Percentiles rank a stretch among this genome's conserved stretches.
phyloP scores from a whole-genome alignment of 2,329 filamentous ascomycete species.

The Madurella fahalii region DNA sequence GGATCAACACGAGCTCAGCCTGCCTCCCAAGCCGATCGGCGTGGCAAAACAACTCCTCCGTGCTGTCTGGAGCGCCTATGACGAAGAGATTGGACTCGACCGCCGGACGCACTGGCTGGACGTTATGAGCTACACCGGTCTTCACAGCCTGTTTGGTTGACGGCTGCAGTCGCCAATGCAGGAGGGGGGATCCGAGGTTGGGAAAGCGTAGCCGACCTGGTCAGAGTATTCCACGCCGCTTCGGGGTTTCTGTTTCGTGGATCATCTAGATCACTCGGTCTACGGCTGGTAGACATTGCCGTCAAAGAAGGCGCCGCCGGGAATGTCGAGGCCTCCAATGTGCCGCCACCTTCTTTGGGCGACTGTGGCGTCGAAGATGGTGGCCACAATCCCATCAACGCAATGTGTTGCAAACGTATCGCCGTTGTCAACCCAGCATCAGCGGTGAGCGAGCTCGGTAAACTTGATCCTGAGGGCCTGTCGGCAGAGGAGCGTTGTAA shows the following conservation, averaged over 20 bases:
- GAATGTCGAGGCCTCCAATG: constrained; percentile 46
- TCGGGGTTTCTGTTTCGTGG: constrained; percentile 45
- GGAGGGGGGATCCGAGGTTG: not conserved
- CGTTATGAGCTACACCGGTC: constrained; percentile 34
- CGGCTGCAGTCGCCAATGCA: not conserved
- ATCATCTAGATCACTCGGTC: constrained; percentile 48
- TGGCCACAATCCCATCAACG: constrained; percentile 47
- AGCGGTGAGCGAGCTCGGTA: constrained; percentile 42
- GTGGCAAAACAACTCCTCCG: constrained; percentile 41
- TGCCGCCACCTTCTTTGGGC: constrained; percentile 47
- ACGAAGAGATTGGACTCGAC: constrained; percentile 33
- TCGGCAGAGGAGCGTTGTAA: constrained; percentile 44
- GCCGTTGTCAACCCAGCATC: constrained; percentile 51
- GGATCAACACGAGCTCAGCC: constrained; percentile 35
- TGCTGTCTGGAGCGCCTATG: constrained; percentile 41
- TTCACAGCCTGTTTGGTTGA: constrained; percentile 29
- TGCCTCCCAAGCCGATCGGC: constrained; percentile 40
- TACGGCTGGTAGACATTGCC: constrained; percentile 47
- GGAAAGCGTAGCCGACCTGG: constrained; percentile 25
- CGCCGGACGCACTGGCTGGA: constrained; percentile 40
- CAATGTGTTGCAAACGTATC: constrained; percentile 54
- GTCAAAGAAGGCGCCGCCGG: constrained; percentile 50
- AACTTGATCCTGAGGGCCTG: constrained; percentile 52
- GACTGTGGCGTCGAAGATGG: constrained; percentile 48
- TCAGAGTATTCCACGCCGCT: constrained; percentile 31